Evolutionary conservation across 257 asterid species (phyloP).

Genomic region (Agastache rugosa): DNA sequence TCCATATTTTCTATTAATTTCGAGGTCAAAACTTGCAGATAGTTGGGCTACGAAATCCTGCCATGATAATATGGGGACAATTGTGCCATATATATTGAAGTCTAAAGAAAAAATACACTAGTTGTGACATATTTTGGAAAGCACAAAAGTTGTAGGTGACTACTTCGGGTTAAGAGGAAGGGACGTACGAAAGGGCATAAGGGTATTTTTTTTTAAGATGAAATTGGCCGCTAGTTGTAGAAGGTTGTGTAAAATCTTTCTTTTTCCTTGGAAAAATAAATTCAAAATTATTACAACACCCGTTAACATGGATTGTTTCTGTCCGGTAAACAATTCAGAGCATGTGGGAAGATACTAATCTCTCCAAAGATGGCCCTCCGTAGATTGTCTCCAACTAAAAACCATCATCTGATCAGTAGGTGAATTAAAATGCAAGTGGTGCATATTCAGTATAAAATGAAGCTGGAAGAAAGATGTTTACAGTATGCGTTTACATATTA

Average conservation of each 20-base stretch:
- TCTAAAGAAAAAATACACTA: not conserved
- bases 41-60: not conserved
- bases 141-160: not conserved
- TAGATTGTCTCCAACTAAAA: slow-evolving; percentile 45
- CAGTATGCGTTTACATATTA: not conserved
- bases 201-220: not conserved
- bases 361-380: slow-evolving; percentile 40
- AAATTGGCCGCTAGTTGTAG: slow-evolving; percentile 5
- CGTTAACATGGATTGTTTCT: slow-evolving; percentile 41
- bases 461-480: slow-evolving; percentile 11
- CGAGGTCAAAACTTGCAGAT: not conserved
- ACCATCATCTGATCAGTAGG: slow-evolving; percentile 45
- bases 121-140: not conserved
- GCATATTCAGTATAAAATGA: slow-evolving; percentile 28
- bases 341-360: slow-evolving; percentile 45
- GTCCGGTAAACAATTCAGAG: slow-evolving; percentile 29
- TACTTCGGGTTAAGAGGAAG: not conserved
- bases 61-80: not conserved
- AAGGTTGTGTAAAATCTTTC: not conserved
- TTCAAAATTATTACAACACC: slow-evolving; percentile 1
- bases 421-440: slow-evolving; percentile 34
- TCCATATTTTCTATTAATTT: not conserved
- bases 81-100: not conserved
- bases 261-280: not conserved
- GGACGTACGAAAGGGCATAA: too few relatives aligned